These are phyloP conservation scores for Thielaviopsis musarum DNA, from an alignment of 2,329 filamentous ascomycete species.

Conservation along the genomic window DNA sequence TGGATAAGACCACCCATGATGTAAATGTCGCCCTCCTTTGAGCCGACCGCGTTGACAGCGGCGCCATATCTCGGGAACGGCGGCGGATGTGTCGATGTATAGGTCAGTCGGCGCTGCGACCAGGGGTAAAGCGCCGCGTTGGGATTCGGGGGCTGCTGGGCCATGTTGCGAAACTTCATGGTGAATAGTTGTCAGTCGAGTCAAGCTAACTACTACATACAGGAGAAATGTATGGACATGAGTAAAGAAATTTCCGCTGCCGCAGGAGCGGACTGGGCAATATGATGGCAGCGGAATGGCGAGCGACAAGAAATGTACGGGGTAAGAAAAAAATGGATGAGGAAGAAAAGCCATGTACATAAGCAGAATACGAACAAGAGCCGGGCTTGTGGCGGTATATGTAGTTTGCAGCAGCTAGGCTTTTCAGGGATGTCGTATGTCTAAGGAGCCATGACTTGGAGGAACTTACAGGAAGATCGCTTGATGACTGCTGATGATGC, in stretches of 20 bases:
- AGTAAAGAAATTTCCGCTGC: too few species aligned
- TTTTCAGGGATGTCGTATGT: too few species aligned
- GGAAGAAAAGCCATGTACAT: conserved; percentile 6
- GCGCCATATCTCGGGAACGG: conserved; percentile 95
- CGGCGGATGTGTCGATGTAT: conserved; percentile 63
- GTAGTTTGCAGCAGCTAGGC: not conserved
- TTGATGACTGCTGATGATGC: conserved; percentile 15
- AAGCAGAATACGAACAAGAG: not conserved
- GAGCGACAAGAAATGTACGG: not conserved
- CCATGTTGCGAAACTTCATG: conserved; percentile 36
- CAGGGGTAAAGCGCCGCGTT: conserved; percentile 85
- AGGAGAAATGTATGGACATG: not conserved
- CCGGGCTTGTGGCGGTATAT: not conserved
- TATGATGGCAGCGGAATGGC: not conserved
- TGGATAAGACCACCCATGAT: conserved; percentile 95
- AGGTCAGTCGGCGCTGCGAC: conserved; percentile 79
- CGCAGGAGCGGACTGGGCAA: not conserved
- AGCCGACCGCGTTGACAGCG: conserved; percentile 80
- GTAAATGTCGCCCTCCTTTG: conserved; percentile 94
- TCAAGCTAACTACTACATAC: not conserved
- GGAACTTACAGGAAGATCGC: conserved; percentile 26
- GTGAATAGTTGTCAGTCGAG: conserved; percentile 11
- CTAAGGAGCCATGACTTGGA: too few species aligned
- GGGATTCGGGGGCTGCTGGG: conserved; percentile 27
- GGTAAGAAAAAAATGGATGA: not conserved